A percentile compares a stretch with the other conserved stretches of the same genome.
These are phyloP conservation scores for Mycena vulgaris DNA, from an alignment of 768 basidiomycete species.

Conservation along the genomic window DNA sequence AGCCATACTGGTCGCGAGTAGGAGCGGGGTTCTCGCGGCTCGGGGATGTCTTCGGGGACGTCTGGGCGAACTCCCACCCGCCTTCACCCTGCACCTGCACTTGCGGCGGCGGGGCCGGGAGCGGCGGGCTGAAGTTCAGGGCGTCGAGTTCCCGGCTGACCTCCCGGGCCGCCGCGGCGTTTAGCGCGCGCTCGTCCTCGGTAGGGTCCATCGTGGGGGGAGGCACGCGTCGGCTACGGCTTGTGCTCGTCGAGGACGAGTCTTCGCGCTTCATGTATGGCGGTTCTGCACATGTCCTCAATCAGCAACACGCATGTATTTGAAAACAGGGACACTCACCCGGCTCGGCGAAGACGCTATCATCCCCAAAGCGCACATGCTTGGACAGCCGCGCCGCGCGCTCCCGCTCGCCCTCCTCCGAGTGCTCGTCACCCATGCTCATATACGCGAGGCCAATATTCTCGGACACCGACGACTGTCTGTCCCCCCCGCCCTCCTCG, in stretches of 20 bases:
- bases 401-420: constrained; percentile 32
- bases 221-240: constrained; percentile 48
- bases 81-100: not conserved
- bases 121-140: constrained; percentile 55
- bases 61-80: constrained; percentile 22
- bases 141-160: constrained; percentile 76
- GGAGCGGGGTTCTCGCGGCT: constrained; percentile 11
- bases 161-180: constrained; percentile 79
- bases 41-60: constrained; percentile 12
- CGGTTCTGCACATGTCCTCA: constrained; percentile 8
- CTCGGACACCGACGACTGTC: constrained; percentile 34
- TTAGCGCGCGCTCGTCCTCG: constrained; percentile 68
- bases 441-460: constrained; percentile 50
- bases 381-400: constrained; percentile 39
- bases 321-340: constrained; percentile 5
- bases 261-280: constrained; percentile 26
- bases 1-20: constrained; percentile 2
- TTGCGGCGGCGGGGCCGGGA: constrained; percentile 23
- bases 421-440: constrained; percentile 31
- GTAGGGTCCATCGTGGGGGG: constrained; percentile 56
- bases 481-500: constrained; percentile 32
- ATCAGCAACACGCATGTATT: not conserved
- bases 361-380: constrained; percentile 63
- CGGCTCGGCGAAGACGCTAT: constrained; percentile 54
- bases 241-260: constrained; percentile 8